Conservation (phyloP, 2,329 filamentous ascomycete species). For the Fusarium aywerte region DNA sequence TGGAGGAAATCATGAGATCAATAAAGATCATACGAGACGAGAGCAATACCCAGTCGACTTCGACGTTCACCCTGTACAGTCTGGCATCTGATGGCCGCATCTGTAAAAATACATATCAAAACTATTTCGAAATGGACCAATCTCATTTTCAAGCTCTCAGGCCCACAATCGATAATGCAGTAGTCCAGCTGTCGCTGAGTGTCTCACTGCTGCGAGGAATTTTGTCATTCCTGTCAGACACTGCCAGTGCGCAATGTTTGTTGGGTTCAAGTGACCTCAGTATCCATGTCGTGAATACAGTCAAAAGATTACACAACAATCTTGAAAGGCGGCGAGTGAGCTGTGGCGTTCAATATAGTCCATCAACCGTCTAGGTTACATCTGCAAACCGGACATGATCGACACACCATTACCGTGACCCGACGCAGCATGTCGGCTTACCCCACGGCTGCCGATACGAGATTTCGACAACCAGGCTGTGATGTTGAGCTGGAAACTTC, state of each 20-base stretch:
- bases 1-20: conserved; percentile 50
- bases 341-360: conserved; percentile 32
- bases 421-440: conserved; percentile 30
- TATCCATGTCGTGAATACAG: conserved; percentile 12
- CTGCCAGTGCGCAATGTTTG: conserved; percentile 22
- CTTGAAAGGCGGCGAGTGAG: conserved; percentile 11
- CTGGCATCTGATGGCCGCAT: conserved; percentile 40
- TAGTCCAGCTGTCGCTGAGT: conserved; percentile 11
- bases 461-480: conserved; percentile 18
- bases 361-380: conserved; percentile 34
- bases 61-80: conserved; percentile 44
- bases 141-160: conserved; percentile 27
- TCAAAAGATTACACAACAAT: conserved; percentile 22
- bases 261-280: conserved; percentile 21
- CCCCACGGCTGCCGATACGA: conserved; percentile 34
- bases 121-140: conserved; percentile 34
- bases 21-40: conserved; percentile 39
- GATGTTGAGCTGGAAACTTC: conserved; percentile 15
- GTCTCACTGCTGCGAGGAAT: conserved; percentile 25
- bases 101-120: conserved; percentile 48
- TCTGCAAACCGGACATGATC: conserved; percentile 27
- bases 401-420: conserved; percentile 20
- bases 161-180: conserved; percentile 24
- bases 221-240: conserved; percentile 25
- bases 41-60: conserved; percentile 43